Evolutionary conservation across 2,329 filamentous ascomycete species (phyloP).

Genomic region (Fonsecaea pedrosoi): DNA sequence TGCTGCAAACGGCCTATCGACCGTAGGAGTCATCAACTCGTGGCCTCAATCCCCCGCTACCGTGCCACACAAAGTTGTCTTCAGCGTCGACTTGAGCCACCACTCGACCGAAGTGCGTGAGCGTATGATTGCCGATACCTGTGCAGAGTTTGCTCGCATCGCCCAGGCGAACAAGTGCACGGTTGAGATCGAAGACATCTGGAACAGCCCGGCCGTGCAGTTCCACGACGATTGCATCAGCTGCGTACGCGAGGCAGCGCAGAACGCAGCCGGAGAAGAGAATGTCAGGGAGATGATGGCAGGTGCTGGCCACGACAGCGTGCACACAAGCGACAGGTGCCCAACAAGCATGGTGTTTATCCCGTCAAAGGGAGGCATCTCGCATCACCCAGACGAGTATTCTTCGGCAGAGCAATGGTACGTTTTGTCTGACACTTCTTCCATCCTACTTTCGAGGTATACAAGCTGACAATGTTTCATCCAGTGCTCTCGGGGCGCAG

Average conservation of each 20-base stretch:
- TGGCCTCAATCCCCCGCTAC: constrained; percentile 73
- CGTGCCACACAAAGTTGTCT: constrained; percentile 24
- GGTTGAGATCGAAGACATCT: constrained; percentile 26
- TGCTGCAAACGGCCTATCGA: constrained; percentile 61
- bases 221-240: constrained; percentile 73
- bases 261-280: constrained; percentile 50
- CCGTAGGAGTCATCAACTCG: constrained; percentile 71
- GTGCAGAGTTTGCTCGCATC: constrained; percentile 13
- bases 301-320: constrained; percentile 71
- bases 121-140: constrained; percentile 26
- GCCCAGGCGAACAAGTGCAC: constrained; percentile 23
- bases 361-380: constrained; percentile 68
- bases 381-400: constrained; percentile 69
- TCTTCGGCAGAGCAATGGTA: constrained; percentile 64
- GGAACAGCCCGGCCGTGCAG: constrained; percentile 54
- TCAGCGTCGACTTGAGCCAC: constrained; percentile 38
- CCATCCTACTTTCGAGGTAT: neutral
- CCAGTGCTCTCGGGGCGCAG: constrained; percentile 29
- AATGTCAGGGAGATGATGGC: constrained; percentile 62
- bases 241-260: constrained; percentile 67
- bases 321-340: constrained; percentile 64
- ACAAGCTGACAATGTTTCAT: neutral
- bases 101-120: constrained; percentile 29
- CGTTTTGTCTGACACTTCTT: neutral
- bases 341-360: constrained; percentile 74